Evolutionary conservation across 257 asterid species (phyloP).

Genomic region (Paulownia fortunei): DNA sequence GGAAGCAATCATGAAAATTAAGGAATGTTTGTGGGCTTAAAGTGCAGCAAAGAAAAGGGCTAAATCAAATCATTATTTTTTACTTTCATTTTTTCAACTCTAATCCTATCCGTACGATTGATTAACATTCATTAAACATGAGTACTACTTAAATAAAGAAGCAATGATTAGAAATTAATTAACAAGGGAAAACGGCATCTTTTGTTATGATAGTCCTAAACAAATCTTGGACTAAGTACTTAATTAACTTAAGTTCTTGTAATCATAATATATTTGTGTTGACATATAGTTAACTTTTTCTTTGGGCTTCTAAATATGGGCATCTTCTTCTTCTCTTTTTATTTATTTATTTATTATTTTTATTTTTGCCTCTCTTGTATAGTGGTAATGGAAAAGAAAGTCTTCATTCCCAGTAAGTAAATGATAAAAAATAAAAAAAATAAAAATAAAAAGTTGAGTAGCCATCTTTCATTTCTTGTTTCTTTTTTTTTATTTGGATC

Average conservation of each 20-base stretch:
- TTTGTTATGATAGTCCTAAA: neutral
- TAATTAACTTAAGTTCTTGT: neutral
- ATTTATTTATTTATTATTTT: neutral
- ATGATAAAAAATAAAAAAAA: neutral
- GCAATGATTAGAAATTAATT: neutral
- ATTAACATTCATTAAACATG: neutral
- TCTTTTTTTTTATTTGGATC: slow-evolving; percentile 2
- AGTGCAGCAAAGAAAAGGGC: slow-evolving; percentile 29
- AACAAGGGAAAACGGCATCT: neutral
- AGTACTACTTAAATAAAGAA: neutral
- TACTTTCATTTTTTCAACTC: neutral
- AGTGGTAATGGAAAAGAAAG: slow-evolving; percentile 11
- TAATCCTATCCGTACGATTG: slow-evolving; percentile 21
- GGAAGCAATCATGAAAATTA: slow-evolving; percentile 37
- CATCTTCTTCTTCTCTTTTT: neutral
- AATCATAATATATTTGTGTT: no score
- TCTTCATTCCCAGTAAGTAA: slow-evolving; percentile 11
- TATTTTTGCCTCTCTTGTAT: neutral
- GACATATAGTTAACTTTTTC: no score
- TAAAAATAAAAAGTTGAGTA: slow-evolving; percentile 22
- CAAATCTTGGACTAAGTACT: neutral
- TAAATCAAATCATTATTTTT: neutral
- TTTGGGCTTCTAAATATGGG: neutral
- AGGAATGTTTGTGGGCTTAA: slow-evolving; percentile 34
- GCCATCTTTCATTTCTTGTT: slow-evolving; percentile 29